These are phyloP conservation scores for Byssothecium circinans DNA, from an alignment of 2,329 filamentous ascomycete genomes.

Conservation along the genomic window DNA sequence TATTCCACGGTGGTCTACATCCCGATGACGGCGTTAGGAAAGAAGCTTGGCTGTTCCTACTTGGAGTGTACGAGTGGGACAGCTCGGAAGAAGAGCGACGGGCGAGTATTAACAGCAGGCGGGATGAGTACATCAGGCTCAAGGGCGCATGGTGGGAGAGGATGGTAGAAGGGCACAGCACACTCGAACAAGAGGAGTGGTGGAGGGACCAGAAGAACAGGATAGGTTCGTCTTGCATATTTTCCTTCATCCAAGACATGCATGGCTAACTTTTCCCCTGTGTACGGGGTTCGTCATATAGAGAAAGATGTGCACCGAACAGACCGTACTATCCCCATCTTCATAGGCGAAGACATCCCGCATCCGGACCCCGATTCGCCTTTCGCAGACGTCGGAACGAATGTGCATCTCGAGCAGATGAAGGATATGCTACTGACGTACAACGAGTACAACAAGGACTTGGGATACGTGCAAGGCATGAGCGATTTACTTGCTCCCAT, in stretches of 20 bases:
- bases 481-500: constrained; percentile 93
- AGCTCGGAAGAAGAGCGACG: constrained; percentile 83
- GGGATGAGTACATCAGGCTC: constrained; percentile 91
- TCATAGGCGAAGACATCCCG: constrained; percentile 92
- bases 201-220: constrained; percentile 93
- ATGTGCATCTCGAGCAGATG: constrained; percentile 97
- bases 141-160: constrained; percentile 97
- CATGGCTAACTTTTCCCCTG: constrained; percentile 54
- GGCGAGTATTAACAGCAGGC: constrained; percentile 77
- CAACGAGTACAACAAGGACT: constrained; percentile 93
- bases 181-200: constrained; percentile 84
- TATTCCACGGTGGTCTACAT: constrained; percentile 92
- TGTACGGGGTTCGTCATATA: constrained; percentile 60
- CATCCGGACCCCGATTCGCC: constrained; percentile 96
- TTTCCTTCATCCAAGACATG: neutral
- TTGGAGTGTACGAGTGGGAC: constrained; percentile 92
- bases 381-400: constrained; percentile 89
- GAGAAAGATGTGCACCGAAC: constrained; percentile 99
- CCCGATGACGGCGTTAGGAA: constrained; percentile 89
- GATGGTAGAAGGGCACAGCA: constrained; percentile 78
- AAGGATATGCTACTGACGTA: constrained; percentile 99
- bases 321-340: constrained; percentile 91
- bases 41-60: constrained; percentile 92
- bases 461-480: constrained; percentile 99
- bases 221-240: constrained; percentile 69